Evolutionary conservation across 1,139 yeast species (phyloP), one percentile per base, ranked within the genome.

Genomic region (Yamadazyma friedrichii): DNA sequence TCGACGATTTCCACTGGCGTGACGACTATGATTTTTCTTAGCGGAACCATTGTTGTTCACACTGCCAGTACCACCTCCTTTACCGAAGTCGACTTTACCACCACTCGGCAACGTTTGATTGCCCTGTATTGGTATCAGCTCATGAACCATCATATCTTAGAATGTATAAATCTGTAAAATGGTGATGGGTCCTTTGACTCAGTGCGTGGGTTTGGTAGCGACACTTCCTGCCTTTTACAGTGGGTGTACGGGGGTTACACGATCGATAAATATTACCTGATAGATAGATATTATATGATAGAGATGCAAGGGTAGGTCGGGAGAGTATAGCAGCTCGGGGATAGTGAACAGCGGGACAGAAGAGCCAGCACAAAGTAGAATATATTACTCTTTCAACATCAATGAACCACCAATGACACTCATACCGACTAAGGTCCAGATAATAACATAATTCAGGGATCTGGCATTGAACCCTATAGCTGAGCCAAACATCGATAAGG

Each of bases 401-500:
- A 55, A 48, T 5, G 70, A 57, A 15, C 64, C 39, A 4, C 72
- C 72, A 35, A 72, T 70, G 3, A 67, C 50, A 15, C 58, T 43
- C 52, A 77, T 69, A 4, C 85, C 85, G 6, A 66, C 37, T 17
- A 77, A 53, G 44, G 74, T 65, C 82, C 84, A 79, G n/a, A 63
- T 47, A 45, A 81, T 60, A 1, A 78, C 82, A 34, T 60, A 64
- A 37, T 73, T 76, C 43, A 76, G 74, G 32, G 70, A 64, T 16
- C 53, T 33, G 6, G 88, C 89, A 9, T 89, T 88, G 61, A 83
- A 85, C 1, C 78, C 68, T 15, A 85, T 78, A 1, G 93, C 84
- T 26, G 88, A 77, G 0, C 88, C 84, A 59, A 87, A 84, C 95
- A 91, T 87, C 48, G 91, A 91, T 35, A 89, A 62, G 0, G 91